phyloP scores from a whole-genome alignment of 2,329 filamentous ascomycete species.

The Neocatenulostroma microsporum region DNA sequence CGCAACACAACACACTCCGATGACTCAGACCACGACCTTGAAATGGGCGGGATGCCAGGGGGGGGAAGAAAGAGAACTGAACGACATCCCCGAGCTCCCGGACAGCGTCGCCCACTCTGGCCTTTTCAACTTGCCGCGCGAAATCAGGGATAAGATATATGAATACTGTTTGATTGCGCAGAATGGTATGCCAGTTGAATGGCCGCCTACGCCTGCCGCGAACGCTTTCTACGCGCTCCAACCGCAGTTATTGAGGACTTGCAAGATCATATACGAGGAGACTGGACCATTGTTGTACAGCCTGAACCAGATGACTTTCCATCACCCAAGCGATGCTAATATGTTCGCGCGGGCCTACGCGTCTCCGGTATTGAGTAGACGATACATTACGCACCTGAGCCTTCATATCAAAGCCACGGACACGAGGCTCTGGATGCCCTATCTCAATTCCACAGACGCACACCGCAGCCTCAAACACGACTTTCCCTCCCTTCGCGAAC shows the following conservation, averaged over 20 bases:
- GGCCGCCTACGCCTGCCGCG: constrained; percentile 19
- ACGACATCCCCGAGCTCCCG: constrained; percentile 18
- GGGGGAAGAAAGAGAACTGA: not conserved
- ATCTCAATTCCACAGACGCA: constrained; percentile 25
- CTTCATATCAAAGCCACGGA: constrained; percentile 29
- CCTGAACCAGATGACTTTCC: constrained; percentile 28
- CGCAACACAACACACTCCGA: constrained; percentile 22
- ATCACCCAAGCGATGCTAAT: constrained; percentile 32
- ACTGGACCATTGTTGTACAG: constrained; percentile 29
- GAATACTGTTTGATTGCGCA: constrained; percentile 23
- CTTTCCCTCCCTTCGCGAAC: constrained; percentile 25
- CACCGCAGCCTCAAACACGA: constrained; percentile 27
- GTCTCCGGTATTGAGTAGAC: constrained; percentile 12
- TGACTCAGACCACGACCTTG: constrained; percentile 18
- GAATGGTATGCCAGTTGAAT: constrained; percentile 23
- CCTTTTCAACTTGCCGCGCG: constrained; percentile 30
- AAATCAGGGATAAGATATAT: constrained; percentile 31
- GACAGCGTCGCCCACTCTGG: constrained; percentile 23
- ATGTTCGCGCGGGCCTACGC: constrained; percentile 30
- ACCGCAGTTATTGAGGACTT: constrained; percentile 26
- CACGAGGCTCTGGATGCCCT: constrained; percentile 31
- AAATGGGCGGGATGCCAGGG: constrained; percentile 12
- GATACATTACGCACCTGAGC: constrained; percentile 19
- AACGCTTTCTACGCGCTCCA: constrained; percentile 17
- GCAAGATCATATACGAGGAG: constrained; percentile 27